Percentiles rank a stretch among this genome's conserved stretches.
Conservation (phyloP, 768 basidiomycete species). For the Russula griseocarnosa region DNA sequence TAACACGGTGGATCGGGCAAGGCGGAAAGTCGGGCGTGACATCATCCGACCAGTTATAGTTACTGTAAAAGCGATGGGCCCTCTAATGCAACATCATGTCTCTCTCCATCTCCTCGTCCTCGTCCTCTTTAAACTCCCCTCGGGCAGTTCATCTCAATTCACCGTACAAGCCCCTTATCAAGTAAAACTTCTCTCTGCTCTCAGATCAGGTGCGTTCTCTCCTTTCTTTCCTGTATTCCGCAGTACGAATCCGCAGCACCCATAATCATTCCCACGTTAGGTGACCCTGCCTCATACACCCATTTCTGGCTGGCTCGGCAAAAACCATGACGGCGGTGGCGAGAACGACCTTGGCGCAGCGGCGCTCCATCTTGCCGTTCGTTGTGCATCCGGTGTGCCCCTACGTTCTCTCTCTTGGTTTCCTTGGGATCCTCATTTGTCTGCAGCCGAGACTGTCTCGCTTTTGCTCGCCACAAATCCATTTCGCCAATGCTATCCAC, state of each 20-base stretch:
- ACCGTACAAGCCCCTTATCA: constrained; percentile 38
- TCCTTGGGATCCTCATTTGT: constrained; percentile 7
- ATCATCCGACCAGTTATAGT: background rate
- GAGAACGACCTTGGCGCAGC: constrained; percentile 65
- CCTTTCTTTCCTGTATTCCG: background rate
- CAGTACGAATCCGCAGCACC: background rate
- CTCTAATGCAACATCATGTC: constrained; percentile 9
- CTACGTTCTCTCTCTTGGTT: background rate
- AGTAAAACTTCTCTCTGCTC: constrained; percentile 41
- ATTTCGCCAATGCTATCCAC: constrained; percentile 74
- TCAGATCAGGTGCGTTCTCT: constrained; percentile 38
- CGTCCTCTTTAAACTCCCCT: background rate
- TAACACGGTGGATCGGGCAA: constrained; percentile 29
- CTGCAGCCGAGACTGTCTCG: constrained; percentile 60
- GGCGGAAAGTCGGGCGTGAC: background rate
- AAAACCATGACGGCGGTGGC: constrained; percentile 45
- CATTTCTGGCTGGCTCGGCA: constrained; percentile 70
- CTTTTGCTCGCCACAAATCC: constrained; percentile 65
- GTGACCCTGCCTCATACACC: constrained; percentile 79
- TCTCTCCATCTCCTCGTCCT: background rate
- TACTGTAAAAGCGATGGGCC: background rate
- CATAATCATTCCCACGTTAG: constrained; percentile 36
- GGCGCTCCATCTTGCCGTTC: constrained; percentile 76
- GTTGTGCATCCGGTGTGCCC: constrained; percentile 66
- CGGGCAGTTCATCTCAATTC: background rate